Evolutionary conservation across 2,329 filamentous ascomycete genomes (phyloP).

Genomic region (Pleomassaria siparia): DNA sequence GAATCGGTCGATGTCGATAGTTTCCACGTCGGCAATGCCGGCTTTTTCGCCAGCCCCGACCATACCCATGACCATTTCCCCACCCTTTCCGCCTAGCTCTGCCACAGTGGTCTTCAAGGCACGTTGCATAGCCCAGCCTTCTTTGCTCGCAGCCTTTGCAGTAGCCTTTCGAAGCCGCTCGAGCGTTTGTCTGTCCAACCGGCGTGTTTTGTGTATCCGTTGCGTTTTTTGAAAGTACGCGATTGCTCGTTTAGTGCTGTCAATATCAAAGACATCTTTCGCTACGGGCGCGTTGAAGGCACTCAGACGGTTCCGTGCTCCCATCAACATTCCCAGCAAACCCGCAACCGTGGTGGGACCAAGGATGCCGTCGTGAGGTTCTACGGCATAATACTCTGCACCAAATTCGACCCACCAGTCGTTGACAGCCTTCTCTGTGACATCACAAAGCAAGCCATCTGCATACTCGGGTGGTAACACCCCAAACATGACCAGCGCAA

Average conservation of each 20-base stretch:
- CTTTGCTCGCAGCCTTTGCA: conserved; percentile 83
- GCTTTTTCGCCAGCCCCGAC: conserved; percentile 81
- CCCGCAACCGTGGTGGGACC: conserved; percentile 90
- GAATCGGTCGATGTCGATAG: conserved; percentile 83
- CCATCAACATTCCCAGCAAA: conserved; percentile 83
- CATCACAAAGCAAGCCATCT: conserved; percentile 88
- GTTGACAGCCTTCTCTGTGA: conserved; percentile 84
- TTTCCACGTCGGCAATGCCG: conserved; percentile 90
- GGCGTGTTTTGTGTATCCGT: conserved; percentile 74
- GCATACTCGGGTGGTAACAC: conserved; percentile 86
- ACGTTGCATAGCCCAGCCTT: conserved; percentile 88
- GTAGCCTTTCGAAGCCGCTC: conserved; percentile 80
- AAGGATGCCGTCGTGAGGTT: conserved; percentile 88
- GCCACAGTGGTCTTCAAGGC: conserved; percentile 95
- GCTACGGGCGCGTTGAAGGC: conserved; percentile 79
- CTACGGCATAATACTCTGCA: conserved; percentile 85
- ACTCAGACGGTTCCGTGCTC: conserved; percentile 84
- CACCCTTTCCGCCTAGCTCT: conserved; percentile 89
- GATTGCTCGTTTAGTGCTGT: conserved; percentile 79
- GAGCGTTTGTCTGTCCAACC: conserved; percentile 81
- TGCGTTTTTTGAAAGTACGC: conserved; percentile 87
- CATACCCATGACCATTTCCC: conserved; percentile 94
- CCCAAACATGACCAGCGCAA: conserved; percentile 83
- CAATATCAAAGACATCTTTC: conserved; percentile 90
- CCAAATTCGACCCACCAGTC: conserved; percentile 98